Conservation (phyloP, 129 eudicot genomes). For the Helichrysum umbraculigerum region DNA sequence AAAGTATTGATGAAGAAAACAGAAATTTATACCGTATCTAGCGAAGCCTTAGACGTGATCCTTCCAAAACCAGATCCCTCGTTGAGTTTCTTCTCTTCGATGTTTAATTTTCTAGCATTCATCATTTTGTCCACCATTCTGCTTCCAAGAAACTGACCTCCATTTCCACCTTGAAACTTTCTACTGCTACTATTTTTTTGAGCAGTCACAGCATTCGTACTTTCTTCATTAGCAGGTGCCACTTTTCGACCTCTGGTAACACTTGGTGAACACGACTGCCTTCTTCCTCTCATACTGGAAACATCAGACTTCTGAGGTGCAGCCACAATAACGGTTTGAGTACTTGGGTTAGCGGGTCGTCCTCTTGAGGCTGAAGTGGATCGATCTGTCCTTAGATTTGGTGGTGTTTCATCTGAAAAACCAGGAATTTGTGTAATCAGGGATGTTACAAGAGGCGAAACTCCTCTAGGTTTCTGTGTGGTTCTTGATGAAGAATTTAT, state of each 20-base stretch:
- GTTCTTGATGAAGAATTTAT: conserved; percentile 25
- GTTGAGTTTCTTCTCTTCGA: conserved; percentile 46
- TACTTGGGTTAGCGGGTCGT: conserved; percentile 25
- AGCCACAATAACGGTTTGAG: background rate
- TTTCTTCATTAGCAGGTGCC: conserved; percentile 35
- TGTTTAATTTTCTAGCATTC: conserved; percentile 52
- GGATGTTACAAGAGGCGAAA: background rate
- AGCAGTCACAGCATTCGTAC: background rate
- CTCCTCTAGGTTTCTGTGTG: conserved; percentile 48
- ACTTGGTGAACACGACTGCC: conserved; percentile 72
- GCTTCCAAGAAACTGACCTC: conserved; percentile 61
- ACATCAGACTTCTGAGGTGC: conserved; percentile 13
- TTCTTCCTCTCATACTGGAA: conserved; percentile 28
- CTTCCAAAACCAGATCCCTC: conserved; percentile 66
- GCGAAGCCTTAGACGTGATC: conserved; percentile 51
- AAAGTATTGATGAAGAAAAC: background rate
- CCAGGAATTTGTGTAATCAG: conserved; percentile 26
- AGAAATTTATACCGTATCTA: conserved; percentile 46
- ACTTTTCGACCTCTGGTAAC: conserved; percentile 59
- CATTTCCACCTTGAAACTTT: conserved; percentile 38
- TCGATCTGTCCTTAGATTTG: conserved; percentile 51
- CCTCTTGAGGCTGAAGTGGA: conserved; percentile 53
- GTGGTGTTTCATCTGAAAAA: conserved; percentile 52
- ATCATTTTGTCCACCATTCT: conserved; percentile 73
- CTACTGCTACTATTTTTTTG: background rate